These are phyloP conservation scores for Aspergillus chevalieri DNA, from an alignment of 2,329 filamentous ascomycete genomes.

Conservation along the genomic window DNA sequence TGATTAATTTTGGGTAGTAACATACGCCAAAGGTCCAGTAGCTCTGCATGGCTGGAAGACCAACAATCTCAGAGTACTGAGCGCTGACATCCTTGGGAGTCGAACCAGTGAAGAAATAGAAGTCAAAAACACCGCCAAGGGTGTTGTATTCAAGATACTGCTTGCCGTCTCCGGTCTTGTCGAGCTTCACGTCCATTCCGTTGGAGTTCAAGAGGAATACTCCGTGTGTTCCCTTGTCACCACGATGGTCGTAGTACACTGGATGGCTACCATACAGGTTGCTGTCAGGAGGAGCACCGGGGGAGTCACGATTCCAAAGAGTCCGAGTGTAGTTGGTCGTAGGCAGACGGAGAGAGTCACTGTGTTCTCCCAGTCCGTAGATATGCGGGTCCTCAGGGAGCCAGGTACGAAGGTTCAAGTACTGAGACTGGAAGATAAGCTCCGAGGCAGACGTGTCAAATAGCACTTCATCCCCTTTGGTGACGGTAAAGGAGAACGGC, in stretches of 20 bases:
- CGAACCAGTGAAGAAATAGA: conserved; percentile 60
- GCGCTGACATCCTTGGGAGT: conserved; percentile 52
- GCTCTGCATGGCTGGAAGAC: conserved; percentile 55
- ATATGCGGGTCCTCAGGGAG: conserved; percentile 64
- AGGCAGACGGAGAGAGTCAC: conserved; percentile 62
- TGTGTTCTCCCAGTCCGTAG: conserved; percentile 75
- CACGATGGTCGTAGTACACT: conserved; percentile 68
- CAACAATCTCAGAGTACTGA: conserved; percentile 55
- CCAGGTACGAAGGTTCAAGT: conserved; percentile 64
- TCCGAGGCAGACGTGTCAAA: conserved; percentile 64
- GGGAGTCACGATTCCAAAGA: conserved; percentile 64
- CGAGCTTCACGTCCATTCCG: conserved; percentile 71
- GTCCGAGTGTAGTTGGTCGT: conserved; percentile 65
- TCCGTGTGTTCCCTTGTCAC: conserved; percentile 50
- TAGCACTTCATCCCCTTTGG: conserved; percentile 38
- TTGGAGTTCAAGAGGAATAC: conserved; percentile 68
- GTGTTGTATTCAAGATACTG: conserved; percentile 76
- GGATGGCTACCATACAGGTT: conserved; percentile 71
- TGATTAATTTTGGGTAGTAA: not conserved
- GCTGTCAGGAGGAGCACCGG: conserved; percentile 51
- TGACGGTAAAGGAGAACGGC: conserved; percentile 64
- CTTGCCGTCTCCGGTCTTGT: conserved; percentile 51
- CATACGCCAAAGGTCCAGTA: conserved; percentile 58
- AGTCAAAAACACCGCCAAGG: conserved; percentile 69
- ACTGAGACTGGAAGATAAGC: conserved; percentile 72